Evolutionary conservation across 2,329 filamentous ascomycete genomes (phyloP).

Genomic region (Aspergillus pseudoviridinutans): DNA sequence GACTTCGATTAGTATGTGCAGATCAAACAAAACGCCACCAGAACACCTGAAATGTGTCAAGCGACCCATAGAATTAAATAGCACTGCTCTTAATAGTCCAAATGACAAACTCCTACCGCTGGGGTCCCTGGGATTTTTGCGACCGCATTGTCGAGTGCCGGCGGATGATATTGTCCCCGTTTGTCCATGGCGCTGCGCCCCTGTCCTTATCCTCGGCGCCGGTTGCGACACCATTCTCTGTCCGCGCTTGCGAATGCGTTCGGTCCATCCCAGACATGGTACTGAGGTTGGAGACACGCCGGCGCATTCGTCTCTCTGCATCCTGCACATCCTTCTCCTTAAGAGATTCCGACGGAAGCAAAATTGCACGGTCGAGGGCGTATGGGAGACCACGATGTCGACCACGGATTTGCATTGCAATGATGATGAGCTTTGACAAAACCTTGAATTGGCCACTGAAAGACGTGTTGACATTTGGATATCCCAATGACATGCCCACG

Average conservation of each 20-base stretch:
- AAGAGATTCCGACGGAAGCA: slow-evolving; percentile 63
- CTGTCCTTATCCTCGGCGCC: slow-evolving; percentile 25
- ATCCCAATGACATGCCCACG: slow-evolving; percentile 85
- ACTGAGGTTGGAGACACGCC: slow-evolving; percentile 35
- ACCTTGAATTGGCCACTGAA: slow-evolving; percentile 78
- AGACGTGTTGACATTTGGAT: slow-evolving; percentile 68
- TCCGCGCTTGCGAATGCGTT: slow-evolving; percentile 19
- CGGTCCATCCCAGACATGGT: slow-evolving; percentile 21
- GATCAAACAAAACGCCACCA: background rate
- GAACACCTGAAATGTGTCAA: background rate
- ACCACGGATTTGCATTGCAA: slow-evolving; percentile 64
- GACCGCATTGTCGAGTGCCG: slow-evolving; percentile 28
- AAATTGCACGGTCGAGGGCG: slow-evolving; percentile 65
- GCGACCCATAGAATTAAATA: background rate
- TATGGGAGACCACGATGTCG: slow-evolving; percentile 63
- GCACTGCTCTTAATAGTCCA: background rate
- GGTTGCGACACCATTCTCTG: slow-evolving; percentile 20
- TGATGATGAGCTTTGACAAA: slow-evolving; percentile 62
- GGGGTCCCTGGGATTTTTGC: slow-evolving; percentile 19
- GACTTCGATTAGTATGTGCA: background rate
- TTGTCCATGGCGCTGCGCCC: slow-evolving; percentile 11
- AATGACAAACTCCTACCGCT: slow-evolving; percentile 7
- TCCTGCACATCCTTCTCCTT: slow-evolving; percentile 57
- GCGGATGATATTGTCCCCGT: slow-evolving; percentile 20
- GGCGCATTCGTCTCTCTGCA: slow-evolving; percentile 43